Evolutionary conservation across 441 rosid species (phyloP), one percentile per base, ranked within the genome.

Genomic region (Pelargonium myrrhifolium): DNA sequence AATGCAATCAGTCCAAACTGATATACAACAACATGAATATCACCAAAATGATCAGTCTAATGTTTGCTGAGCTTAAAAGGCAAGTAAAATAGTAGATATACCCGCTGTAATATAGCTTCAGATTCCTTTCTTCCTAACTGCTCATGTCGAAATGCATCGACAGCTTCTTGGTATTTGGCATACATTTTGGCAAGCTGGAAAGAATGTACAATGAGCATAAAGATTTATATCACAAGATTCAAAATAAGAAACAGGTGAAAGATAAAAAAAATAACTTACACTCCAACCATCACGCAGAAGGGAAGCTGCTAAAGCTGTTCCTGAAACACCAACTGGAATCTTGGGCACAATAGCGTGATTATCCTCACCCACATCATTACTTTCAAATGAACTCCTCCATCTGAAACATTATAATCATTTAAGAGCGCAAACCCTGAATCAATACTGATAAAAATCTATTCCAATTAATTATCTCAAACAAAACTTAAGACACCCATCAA

Each of bases 211-310:
- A 22, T 62, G 55, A 68, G 18, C 70, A 65, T 28, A 47, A 43
- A 31, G 37, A 17, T 45, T 17, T 15, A 63, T 55, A 51, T 49
- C 24, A 63, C 22, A 22, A 0, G 14, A 31, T 28, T 49, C 65
- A 39, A 61, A 71, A 62, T 72, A 28, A 21, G 60, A 56, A 78
- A 61, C 28, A 65, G 31, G 59, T 55, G 28, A 51, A 28, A 69
- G 22, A 51, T 35, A n/a, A n/a, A 56, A 20, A 74, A 42, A 61
- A 28, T 55, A 66, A 85, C 96, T 87, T 77, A 94, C 99, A 84
- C 99, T 94, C 99, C 99, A 94, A 63, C 99, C 99, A 77, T 94
- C 99, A 66, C 98, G 97, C 75, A 94, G 80, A 76, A 94, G 84
- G 65, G 98, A 91, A 71, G 99, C 96, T 37, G 99, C 99, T 72